A percentile compares a stretch with the other conserved stretches of the same genome.
Conservation (phyloP, 202 grass and related monocot genomes). For the Musa balbisiana region DNA sequence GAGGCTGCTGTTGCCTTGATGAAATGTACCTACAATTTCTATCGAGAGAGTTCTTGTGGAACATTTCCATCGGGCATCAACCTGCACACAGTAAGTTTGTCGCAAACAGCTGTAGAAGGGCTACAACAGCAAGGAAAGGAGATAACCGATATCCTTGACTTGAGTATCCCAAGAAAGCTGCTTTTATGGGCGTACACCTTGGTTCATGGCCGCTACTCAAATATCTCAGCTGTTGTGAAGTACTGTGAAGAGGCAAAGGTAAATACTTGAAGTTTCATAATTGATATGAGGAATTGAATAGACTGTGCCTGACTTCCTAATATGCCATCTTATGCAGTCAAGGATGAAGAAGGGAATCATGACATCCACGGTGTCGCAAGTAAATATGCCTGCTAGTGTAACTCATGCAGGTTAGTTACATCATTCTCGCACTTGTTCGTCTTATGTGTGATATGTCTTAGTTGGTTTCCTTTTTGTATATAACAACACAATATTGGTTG, state of each 20-base stretch:
- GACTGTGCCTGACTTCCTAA: constrained; percentile 1
- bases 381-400: constrained; percentile 17
- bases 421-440: not conserved
- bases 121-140: constrained; percentile 26
- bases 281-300: not conserved
- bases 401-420: constrained; percentile 26
- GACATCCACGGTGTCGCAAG: constrained; percentile 22
- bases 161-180: constrained; percentile 89
- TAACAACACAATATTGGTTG: not conserved
- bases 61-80: constrained; percentile 76
- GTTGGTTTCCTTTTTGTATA: constrained; percentile 6
- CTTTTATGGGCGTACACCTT: constrained; percentile 90
- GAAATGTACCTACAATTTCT: constrained; percentile 87
- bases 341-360: constrained; percentile 54
- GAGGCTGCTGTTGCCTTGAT: constrained; percentile 76
- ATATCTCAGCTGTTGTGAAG: constrained; percentile 78
- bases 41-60: constrained; percentile 73
- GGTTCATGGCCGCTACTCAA: constrained; percentile 68
- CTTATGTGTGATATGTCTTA: not conserved
- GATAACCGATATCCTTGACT: constrained; percentile 51
- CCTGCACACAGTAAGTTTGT: constrained; percentile 51
- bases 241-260: constrained; percentile 94
- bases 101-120: constrained; percentile 36
- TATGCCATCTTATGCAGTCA: constrained; percentile 29
- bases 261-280: constrained; percentile 1